Percentiles rank a stretch among this genome's conserved stretches.
phyloP scores from a whole-genome alignment of 495 filamentous ascomycete genomes.

The Aspergillus hancockii region DNA sequence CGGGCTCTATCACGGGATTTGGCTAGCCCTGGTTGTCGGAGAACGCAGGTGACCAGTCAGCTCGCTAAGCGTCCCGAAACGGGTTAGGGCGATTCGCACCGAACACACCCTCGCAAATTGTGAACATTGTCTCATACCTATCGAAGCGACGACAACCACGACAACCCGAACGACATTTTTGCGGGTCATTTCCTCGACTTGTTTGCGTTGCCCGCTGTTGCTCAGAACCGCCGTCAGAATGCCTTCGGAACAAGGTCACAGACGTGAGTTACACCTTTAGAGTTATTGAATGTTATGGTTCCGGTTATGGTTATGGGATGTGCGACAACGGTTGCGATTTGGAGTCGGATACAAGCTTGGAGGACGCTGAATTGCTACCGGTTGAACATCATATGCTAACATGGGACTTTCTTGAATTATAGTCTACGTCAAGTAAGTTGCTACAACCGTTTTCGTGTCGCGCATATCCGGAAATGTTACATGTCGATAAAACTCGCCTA shows the following conservation, averaged over 20 bases:
- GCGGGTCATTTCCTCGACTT: slow-evolving; percentile 52
- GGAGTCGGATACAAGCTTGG: neutral
- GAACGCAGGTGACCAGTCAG: slow-evolving; percentile 13
- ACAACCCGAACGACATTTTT: slow-evolving; percentile 51
- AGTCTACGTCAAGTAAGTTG: slow-evolving; percentile 94
- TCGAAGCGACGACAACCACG: slow-evolving; percentile 54
- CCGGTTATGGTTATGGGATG: slow-evolving; percentile 11
- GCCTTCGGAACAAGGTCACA: slow-evolving; percentile 81
- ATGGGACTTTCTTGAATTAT: slow-evolving; percentile 27
- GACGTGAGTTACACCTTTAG: slow-evolving; percentile 62
- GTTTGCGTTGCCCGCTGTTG: slow-evolving; percentile 48
- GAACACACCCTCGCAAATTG: slow-evolving; percentile 47
- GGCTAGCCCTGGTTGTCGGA: slow-evolving; percentile 34
- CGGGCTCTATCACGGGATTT: slow-evolving; percentile 37
- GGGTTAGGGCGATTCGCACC: slow-evolving; percentile 42
- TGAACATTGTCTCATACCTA: slow-evolving; percentile 35
- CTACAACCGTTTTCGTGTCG: slow-evolving; percentile 24
- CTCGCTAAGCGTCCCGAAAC: slow-evolving; percentile 42
- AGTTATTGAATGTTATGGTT: slow-evolving; percentile 18
- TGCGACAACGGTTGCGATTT: slow-evolving; percentile 5
- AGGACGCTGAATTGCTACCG: slow-evolving; percentile 13
- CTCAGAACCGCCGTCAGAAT: slow-evolving; percentile 63
- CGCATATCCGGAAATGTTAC: slow-evolving; percentile 22
- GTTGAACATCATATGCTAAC: slow-evolving; percentile 37
- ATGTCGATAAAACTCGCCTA: slow-evolving; percentile 9